These are phyloP conservation scores for Botrytis galanthina DNA, from an alignment of 2,329 filamentous ascomycete species.

Conservation along the genomic window DNA sequence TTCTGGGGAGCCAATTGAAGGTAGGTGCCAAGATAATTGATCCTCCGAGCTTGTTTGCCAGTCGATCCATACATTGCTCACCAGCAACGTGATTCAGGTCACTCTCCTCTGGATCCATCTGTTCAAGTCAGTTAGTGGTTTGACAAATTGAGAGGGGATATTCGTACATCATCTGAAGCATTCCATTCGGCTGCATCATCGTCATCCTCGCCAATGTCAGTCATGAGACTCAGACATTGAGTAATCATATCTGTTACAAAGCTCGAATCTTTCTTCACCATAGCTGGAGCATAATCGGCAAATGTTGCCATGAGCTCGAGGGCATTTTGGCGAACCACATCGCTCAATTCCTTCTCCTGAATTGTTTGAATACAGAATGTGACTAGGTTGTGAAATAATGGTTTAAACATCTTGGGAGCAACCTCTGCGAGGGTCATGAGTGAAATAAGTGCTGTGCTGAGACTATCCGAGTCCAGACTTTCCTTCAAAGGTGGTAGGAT, in stretches of 20 bases:
- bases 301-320: constrained; percentile 98
- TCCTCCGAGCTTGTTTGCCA: constrained; percentile 97
- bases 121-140: constrained; percentile 35
- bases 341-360: constrained; percentile 90
- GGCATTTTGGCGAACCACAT: constrained; percentile 88
- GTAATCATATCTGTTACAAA: constrained; percentile 98
- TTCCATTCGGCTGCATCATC: constrained; percentile 96
- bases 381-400: constrained; percentile 87
- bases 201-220: constrained; percentile 89
- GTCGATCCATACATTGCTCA: constrained; percentile 96
- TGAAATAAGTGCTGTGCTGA: constrained; percentile 84
- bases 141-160: not conserved
- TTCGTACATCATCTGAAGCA: constrained; percentile 73
- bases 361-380: constrained; percentile 91
- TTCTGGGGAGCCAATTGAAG: constrained; percentile 93
- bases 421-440: constrained; percentile 92
- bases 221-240: constrained; percentile 97
- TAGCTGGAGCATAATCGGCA: constrained; percentile 86
- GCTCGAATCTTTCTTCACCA: constrained; percentile 91
- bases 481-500: constrained; percentile 94
- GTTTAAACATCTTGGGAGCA: constrained; percentile 97
- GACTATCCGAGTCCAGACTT: constrained; percentile 81
- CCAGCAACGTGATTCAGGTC: constrained; percentile 97
- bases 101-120: constrained; percentile 93
- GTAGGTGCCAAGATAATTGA: constrained; percentile 87